A percentile compares a stretch with the other conserved stretches of the same genome.
Conservation (phyloP, 1,139 yeast genomes). For the Pichia sp. region DNA sequence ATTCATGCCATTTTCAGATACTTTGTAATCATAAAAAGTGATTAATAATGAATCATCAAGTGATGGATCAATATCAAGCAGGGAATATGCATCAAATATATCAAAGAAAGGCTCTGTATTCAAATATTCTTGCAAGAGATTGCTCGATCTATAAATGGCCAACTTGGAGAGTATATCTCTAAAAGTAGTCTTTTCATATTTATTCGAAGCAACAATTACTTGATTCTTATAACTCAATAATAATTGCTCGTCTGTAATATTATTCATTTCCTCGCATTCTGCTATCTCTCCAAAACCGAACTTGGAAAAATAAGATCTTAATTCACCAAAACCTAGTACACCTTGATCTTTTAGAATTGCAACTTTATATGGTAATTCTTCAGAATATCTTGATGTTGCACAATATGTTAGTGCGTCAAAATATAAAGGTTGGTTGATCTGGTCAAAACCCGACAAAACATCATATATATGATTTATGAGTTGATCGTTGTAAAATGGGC, state of each 20-base stretch:
- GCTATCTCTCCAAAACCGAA: constrained; percentile 41
- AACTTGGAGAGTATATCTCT: constrained; percentile 39
- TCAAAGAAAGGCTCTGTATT: constrained; percentile 49
- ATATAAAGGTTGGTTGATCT: constrained; percentile 48
- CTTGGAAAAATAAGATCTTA: constrained; percentile 46
- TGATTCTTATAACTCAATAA: constrained; percentile 23
- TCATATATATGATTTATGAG: constrained; percentile 59
- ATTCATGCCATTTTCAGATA: constrained; percentile 40
- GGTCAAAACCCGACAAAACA: constrained; percentile 47
- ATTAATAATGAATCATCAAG: constrained; percentile 73
- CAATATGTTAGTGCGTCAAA: constrained; percentile 58
- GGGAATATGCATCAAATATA: constrained; percentile 51
- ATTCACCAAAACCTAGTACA: constrained; percentile 55
- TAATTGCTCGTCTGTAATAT: constrained; percentile 24
- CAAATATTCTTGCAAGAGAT: constrained; percentile 38
- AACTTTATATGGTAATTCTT: constrained; percentile 45
- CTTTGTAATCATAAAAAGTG: constrained; percentile 61
- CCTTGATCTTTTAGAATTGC: constrained; percentile 50
- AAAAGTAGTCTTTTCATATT: constrained; percentile 22
- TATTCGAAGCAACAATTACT: constrained; percentile 19
- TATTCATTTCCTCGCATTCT: constrained; percentile 19
- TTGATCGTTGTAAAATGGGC: constrained; percentile 56
- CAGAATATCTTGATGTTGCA: constrained; percentile 41
- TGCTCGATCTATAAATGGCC: constrained; percentile 42
- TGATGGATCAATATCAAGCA: constrained; percentile 55